Conservation (phyloP, 1,284 basidiomycete species). For the Sanghuangporus baumii region DNA sequence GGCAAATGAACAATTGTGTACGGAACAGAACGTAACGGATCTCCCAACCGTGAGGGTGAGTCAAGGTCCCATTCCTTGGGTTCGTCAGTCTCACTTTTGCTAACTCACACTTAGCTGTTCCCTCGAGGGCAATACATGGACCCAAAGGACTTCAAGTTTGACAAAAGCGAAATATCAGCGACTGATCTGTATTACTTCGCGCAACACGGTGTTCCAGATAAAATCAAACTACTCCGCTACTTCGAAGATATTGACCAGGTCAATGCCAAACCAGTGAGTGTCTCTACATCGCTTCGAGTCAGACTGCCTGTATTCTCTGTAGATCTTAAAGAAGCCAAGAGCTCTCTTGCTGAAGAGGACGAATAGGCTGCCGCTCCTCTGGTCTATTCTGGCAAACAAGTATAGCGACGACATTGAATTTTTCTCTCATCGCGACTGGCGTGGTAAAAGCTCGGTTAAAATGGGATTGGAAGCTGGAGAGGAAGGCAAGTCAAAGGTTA, state of each 20-base stretch:
- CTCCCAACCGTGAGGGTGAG: slow-evolving; percentile 86
- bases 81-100: slow-evolving; percentile 7
- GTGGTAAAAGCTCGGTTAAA: slow-evolving; percentile 49
- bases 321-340: slow-evolving; percentile 55
- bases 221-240: slow-evolving; percentile 58
- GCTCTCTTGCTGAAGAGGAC: slow-evolving; percentile 72
- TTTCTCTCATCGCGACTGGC: slow-evolving; percentile 63
- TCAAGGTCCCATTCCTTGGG: neutral
- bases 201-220: slow-evolving; percentile 67
- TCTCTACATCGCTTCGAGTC: neutral
- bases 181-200: slow-evolving; percentile 76
- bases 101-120: slow-evolving; percentile 47
- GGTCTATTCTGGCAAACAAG: slow-evolving; percentile 80
- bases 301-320: neutral
- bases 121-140: slow-evolving; percentile 64
- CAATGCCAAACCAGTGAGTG: slow-evolving; percentile 40
- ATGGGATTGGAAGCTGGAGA: slow-evolving; percentile 50
- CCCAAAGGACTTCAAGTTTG: slow-evolving; percentile 69
- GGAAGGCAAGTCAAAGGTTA: slow-evolving; percentile 56
- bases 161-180: slow-evolving; percentile 66
- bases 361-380: slow-evolving; percentile 76
- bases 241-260: slow-evolving; percentile 58
- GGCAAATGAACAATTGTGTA: slow-evolving; percentile 76
- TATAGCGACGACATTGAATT: slow-evolving; percentile 63
- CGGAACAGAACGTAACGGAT: slow-evolving; percentile 81